Base-by-base conservation (phyloP, 2,329 filamentous ascomycete species). In the Alternaria brassicae region DNA sequence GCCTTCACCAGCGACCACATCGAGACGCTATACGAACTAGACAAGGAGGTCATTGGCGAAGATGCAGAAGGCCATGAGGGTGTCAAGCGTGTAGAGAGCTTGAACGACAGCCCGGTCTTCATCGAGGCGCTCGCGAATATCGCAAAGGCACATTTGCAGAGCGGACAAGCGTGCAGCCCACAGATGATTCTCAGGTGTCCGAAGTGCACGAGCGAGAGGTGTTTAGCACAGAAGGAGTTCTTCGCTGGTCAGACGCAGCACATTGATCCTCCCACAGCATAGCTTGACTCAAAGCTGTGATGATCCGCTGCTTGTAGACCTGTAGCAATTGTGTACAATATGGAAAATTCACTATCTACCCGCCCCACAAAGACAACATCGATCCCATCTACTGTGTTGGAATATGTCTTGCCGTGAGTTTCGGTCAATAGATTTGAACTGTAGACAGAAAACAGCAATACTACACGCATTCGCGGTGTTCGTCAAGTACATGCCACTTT, bases 1-100 rank as follows among this genome's bases (percentile, higher is more conserved):
- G 95, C 95, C 6, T 99, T 99, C 77, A 99, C 95, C 0, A 96
- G 92, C n/a, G 95, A 99, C 72, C 95, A 99, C 76, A 99, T 99
- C 68, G 95, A 99, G 81, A 99, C 95, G 0, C 83, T 99, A 1
- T 98, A 90, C 76, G 95, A 99, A 78, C 82, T 99, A 52, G 95
- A 99, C 77, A 85, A 92, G 70, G 95, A 99, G 79, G 92, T 99
- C 37, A 98, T 99, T 72, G 91, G 92, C 58, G 93, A 96, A 78
- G 73, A 75, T 34, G 92, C 86, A 1, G 88, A 74, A 41, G 75
- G 78, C 6, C 80, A 83, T 17, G 80, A 81, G 42, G 76, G 81
- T 5, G 80, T 99, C 63, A 97, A 96, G 83, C 87, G 95, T 57
- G 92, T 90, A 1, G 95, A 98, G 77, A 96, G 91, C 73, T 79